Percentiles rank a stretch among this genome's conserved stretches.
These are phyloP conservation scores for Fusarium subglutinans DNA, from an alignment of 2,329 filamentous ascomycete species.

Conservation along the genomic window DNA sequence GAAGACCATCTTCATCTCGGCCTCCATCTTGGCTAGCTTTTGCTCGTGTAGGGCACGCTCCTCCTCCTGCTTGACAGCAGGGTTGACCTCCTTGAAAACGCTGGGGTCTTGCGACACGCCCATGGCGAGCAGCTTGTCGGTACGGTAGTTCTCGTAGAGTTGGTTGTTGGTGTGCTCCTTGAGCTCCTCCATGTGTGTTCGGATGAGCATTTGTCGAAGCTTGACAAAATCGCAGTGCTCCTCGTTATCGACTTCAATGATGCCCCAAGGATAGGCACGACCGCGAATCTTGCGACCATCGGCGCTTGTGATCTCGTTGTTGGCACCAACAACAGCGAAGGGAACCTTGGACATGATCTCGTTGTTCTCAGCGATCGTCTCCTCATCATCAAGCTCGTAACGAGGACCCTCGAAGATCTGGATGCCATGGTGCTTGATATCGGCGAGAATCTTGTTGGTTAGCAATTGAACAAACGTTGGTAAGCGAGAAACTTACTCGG, in stretches of 20 bases:
- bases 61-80: constrained; percentile 99
- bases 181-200: constrained; percentile 99
- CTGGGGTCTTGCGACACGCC: constrained; percentile 98
- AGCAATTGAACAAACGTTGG: background rate
- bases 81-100: constrained; percentile 99
- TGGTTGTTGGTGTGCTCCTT: constrained; percentile 99
- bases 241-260: constrained; percentile 99
- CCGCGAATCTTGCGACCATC: constrained; percentile 97
- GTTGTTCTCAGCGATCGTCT: constrained; percentile 99
- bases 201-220: constrained; percentile 99
- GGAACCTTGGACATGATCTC: constrained; percentile 99
- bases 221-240: constrained; percentile 99
- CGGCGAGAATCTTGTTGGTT: constrained; percentile 81
- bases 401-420: constrained; percentile 99
- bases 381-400: constrained; percentile 98
- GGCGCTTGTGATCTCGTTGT: constrained; percentile 88
- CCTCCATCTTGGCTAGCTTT: constrained; percentile 99
- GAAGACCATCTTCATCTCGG: constrained; percentile 99
- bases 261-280: constrained; percentile 96
- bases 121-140: constrained; percentile 98
- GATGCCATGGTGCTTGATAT: constrained; percentile 96
- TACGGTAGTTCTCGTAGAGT: constrained; percentile 99
- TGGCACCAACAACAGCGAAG: constrained; percentile 97
- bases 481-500: constrained; percentile 74
- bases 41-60: constrained; percentile 98